These are phyloP conservation scores for Pochonia chlamydosporia DNA, from an alignment of 2,329 filamentous ascomycete species.

Conservation along the genomic window DNA sequence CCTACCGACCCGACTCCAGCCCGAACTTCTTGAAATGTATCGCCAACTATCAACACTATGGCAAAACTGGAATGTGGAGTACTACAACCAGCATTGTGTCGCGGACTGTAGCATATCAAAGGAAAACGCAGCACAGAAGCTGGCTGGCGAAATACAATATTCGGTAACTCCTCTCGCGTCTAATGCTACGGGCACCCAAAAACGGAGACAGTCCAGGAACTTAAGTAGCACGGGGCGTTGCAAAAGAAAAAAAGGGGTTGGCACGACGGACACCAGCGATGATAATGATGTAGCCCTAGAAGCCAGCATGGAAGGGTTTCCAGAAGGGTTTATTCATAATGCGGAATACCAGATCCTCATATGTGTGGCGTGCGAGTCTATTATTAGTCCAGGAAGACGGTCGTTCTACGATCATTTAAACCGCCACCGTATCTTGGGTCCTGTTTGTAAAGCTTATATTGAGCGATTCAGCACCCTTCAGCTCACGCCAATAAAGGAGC, in stretches of 20 bases:
- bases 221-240: too few relatives aligned
- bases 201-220: too few relatives aligned
- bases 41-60: conserved; percentile 1
- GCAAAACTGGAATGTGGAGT: conserved; percentile 2
- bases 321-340: neutral
- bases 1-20: neutral
- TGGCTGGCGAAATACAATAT: neutral
- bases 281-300: neutral
- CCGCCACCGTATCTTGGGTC: neutral
- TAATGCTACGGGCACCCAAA: too few relatives aligned
- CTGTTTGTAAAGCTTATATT: neutral
- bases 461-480: neutral
- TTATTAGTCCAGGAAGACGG: neutral
- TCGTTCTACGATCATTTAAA: neutral
- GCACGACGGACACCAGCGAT: neutral
- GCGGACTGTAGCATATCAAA: neutral
- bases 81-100: neutral
- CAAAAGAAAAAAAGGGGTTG: neutral
- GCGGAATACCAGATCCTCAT: neutral
- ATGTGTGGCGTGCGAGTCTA: neutral
- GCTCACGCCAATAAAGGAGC: neutral
- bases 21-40: conserved; percentile 5
- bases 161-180: too few relatives aligned
- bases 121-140: neutral
- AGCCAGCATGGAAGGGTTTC: neutral